Evolutionary conservation across 768 basidiomycete genomes (phyloP), one percentile per base, ranked within the genome.

Genomic region (Ramaria sp.): DNA sequence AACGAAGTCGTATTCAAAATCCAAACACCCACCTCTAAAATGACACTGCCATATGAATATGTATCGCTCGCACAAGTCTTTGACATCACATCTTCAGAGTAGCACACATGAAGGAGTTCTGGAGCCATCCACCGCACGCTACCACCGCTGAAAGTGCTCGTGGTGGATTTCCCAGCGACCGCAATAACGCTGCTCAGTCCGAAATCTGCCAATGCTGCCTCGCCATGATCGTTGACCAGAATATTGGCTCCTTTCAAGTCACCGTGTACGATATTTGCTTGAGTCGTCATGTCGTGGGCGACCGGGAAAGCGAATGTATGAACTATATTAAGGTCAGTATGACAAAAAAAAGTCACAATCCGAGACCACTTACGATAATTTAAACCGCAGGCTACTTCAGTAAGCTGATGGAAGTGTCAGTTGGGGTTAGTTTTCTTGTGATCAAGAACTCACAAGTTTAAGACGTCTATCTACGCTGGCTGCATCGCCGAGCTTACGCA

Each of bases 161-260:
- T 36, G 43, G 16, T 37, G 6, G 54, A 48, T 12, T 47, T 20
- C 25, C 44, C 43, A 5, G 45, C 45, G 42, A 32, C 43, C 15
- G 30, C 45, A 34, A 48, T 12, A 27, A 55, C 38, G 16, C 20
- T 25, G 25, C 44, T 32, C 43, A 55, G 12, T 8, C 54, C 54
- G 36, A 55, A 55, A 49, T 55, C 54, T 1, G 54, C 48, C 27
- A 55, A 37, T 15, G 44, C 43, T 48, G 54, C 54, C 45, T 55
- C 54, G 28, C 48, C 54, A 36, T 25, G 20, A 24, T 44, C 54
- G 25, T 55, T 55, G 30, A 55, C 54, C 22, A 55, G 34, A 30
- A 55, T 47, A 18, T 55, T 55, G 25, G 54, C 54, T 36, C 54
- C 54, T 55, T 55, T 55, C 4, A 55, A 27, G 37, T 55, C 54